Conservation (phyloP, 2,329 filamentous ascomycete genomes). For the Neoarthrinium moseri region DNA sequence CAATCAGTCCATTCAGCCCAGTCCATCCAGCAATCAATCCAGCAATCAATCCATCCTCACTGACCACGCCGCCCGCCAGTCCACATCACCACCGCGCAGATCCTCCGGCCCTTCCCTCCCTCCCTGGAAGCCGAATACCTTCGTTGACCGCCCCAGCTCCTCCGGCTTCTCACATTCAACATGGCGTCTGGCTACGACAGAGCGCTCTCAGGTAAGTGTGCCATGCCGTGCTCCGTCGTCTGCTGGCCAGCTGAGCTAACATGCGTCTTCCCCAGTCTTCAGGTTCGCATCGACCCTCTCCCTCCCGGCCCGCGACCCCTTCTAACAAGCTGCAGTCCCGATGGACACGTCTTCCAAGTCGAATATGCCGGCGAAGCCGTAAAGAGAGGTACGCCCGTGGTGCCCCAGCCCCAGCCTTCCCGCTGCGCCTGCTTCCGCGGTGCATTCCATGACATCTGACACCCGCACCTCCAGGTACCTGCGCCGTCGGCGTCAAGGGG, state of each 20-base stretch:
- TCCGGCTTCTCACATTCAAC: no score
- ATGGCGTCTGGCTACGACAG: conserved; percentile 98
- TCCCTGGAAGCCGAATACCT: conserved; percentile 13
- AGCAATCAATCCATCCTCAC: no score
- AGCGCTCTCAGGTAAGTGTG: conserved; percentile 87
- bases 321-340: conserved; percentile 71
- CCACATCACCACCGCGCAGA: conserved; percentile 5
- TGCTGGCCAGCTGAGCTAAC: conserved; percentile 39
- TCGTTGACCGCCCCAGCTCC: conserved; percentile 5
- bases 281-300: conserved; percentile 52
- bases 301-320: conserved; percentile 11
- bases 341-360: conserved; percentile 99
- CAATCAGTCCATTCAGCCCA: conserved; percentile 1
- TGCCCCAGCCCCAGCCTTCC: no score
- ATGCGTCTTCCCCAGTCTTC: conserved; percentile 64
- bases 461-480: conserved; percentile 67
- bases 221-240: conserved; percentile 30
- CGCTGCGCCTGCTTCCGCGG: no score
- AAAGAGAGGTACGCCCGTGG: conserved; percentile 75
- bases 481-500: conserved; percentile 96
- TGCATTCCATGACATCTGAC: background rate
- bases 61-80: conserved; percentile 9
- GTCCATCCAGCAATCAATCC: conserved; percentile 8
- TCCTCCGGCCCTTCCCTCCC: conserved; percentile 4
- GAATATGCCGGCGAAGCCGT: conserved; percentile 99